Base-by-base conservation (phyloP, 2,329 filamentous ascomycete species). In the Apiospora rasikravindrae region DNA sequence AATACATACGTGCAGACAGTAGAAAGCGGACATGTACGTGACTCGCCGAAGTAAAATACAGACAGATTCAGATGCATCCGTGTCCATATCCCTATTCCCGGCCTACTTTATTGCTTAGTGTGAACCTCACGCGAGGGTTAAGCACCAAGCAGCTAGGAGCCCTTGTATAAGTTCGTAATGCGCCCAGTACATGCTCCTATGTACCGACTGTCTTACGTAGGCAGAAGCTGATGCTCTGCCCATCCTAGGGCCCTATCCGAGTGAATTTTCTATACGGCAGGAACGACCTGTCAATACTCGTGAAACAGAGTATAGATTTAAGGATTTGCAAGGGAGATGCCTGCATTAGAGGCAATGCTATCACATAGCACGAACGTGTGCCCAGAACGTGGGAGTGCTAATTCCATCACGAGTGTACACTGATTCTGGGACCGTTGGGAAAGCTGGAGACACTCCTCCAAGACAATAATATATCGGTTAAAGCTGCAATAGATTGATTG, bases 331-430 rank as follows among this genome's bases (percentile, higher is more conserved):
- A 40, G 57, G 57, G 33, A 37, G 19, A 40, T 40, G 57, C 57
- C 57, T 40, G 57, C n/a, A 40, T 64, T 10, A n/a, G 57, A 37
- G 8, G 57, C 57, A 64, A 64, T 64, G 57, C 57, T 40, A 64
- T 24, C 8, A 10, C 33, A 64, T 40, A 61, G 33, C n/a, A 40
- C 29, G 29, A 64, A 40, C 29, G 22, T 10, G 19, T 64, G 57
- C 57, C 57, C 57, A 64, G 57, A 10, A n/a, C 57, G 57, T 33
- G 10, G 22, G 29, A 19, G 33, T n/a, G 57, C 33, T 40, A 33
- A 57, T 13, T 14, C 22, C 22, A 40, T 64, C 57, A 19, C 13
- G 29, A 64, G 19, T 40, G 33, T 64, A 37, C 33, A 33, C 26
- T 57, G 51, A 3, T 19, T 26, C 49, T 51, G 45, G 49, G n/a